Percentiles rank a stretch among this genome's conserved stretches.
These are phyloP conservation scores for Podochytrium sp. DNA, from an alignment of 192 early-diverging fungal genomes.

Conservation along the genomic window DNA sequence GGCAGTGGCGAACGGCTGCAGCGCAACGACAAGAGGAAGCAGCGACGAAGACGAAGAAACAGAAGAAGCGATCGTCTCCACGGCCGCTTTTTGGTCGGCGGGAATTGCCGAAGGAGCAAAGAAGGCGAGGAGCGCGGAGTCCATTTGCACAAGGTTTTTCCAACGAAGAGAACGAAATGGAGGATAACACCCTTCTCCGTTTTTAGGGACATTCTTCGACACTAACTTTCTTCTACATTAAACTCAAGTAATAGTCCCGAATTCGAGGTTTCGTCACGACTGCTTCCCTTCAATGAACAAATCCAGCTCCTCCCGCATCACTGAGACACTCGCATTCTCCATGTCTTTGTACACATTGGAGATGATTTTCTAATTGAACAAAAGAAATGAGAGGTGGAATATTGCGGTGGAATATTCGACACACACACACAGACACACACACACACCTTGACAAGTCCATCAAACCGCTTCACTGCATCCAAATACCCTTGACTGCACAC, in stretches of 20 bases:
- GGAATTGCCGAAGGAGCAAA: not conserved
- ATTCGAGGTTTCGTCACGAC: not conserved
- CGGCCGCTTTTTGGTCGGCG: not conserved
- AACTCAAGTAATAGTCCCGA: too few relatives aligned
- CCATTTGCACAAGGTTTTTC: too few relatives aligned
- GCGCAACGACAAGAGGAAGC: slow-evolving; percentile 76
- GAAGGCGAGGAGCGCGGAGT: not conserved
- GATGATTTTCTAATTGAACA: slow-evolving; percentile 20
- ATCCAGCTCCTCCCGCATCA: slow-evolving; percentile 16
- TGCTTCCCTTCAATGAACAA: slow-evolving; percentile 9
- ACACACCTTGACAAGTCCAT: slow-evolving; percentile 44
- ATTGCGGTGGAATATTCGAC: too few relatives aligned
- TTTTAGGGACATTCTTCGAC: too few relatives aligned
- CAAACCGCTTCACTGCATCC: slow-evolving; percentile 36
- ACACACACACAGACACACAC: not conserved
- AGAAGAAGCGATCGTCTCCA: not conserved
- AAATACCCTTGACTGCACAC: slow-evolving; percentile 35
- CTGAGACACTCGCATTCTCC: not conserved
- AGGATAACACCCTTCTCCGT: too few relatives aligned
- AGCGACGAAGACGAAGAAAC: slow-evolving; percentile 38
- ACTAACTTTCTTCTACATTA: too few relatives aligned
- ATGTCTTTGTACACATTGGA: slow-evolving; percentile 21
- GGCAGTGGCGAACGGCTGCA: slow-evolving; percentile 77
- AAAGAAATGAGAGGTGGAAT: too few relatives aligned
- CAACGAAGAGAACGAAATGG: too few relatives aligned